Conservation (phyloP, 1,284 basidiomycete genomes). For the Exsudoporus floridanus region DNA sequence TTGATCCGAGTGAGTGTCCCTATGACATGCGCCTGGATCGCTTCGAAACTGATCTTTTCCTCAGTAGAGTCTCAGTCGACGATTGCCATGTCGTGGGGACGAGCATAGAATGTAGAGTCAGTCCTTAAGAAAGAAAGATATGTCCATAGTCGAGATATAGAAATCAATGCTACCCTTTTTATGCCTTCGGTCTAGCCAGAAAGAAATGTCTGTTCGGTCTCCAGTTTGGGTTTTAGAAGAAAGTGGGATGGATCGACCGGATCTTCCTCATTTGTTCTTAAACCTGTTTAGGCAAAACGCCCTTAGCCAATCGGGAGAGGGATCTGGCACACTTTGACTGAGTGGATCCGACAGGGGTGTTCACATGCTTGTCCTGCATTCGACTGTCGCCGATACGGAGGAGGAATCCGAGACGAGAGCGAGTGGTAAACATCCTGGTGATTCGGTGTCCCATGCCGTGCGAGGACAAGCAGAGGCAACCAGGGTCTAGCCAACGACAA, state of each 20-base stretch:
- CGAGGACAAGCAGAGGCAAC: slow-evolving; percentile 25
- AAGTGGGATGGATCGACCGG: not conserved
- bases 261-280: too few species aligned
- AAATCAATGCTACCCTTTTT: not conserved
- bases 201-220: too few species aligned
- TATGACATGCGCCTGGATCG: not conserved
- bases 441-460: slow-evolving; percentile 16
- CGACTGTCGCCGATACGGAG: slow-evolving; percentile 15
- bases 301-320: not conserved
- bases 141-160: not conserved
- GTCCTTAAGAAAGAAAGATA: not conserved
- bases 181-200: too few species aligned
- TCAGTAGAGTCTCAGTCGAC: not conserved
- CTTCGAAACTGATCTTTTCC: not conserved
- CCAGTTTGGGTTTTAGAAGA: too few species aligned
- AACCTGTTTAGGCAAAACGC: not conserved
- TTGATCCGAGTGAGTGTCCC: not conserved
- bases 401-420: slow-evolving; percentile 9
- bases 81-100: too few species aligned
- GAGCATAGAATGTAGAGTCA: not conserved
- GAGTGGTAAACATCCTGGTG: not conserved
- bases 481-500: slow-evolving; percentile 14
- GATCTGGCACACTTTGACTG: not conserved
- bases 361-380: slow-evolving; percentile 9
- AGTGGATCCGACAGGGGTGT: not conserved